Percentiles rank a stretch among this genome's conserved stretches.
Conservation (phyloP, 352 stramenopile genomes). For the Phytophthora agathidicida region DNA sequence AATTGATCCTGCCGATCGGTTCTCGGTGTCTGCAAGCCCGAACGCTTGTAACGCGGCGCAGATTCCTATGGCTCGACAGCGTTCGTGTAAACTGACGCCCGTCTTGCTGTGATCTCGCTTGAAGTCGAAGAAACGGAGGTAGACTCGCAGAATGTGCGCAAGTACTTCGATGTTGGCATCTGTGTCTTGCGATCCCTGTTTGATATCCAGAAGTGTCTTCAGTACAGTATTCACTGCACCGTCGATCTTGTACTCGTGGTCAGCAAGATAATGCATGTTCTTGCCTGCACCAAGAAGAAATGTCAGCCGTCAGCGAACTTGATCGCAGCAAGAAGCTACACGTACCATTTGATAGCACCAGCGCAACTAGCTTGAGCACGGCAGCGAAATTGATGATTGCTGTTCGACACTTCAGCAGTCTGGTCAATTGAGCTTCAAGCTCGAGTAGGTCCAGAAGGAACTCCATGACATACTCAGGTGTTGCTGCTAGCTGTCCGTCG, state of each 20-base stretch:
- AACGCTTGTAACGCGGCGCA: conserved; percentile 22
- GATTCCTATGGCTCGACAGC: conserved; percentile 29
- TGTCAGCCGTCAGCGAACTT: background rate
- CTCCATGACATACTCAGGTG: conserved; percentile 14
- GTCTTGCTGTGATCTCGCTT: conserved; percentile 1
- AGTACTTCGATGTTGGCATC: conserved; percentile 3
- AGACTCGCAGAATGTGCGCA: conserved; percentile 24
- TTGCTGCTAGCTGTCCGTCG: conserved; percentile 32
- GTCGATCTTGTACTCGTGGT: conserved; percentile 24
- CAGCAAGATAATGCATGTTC: conserved; percentile 20
- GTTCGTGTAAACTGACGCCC: conserved; percentile 19
- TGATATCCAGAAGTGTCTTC: conserved; percentile 4
- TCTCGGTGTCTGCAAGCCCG: background rate
- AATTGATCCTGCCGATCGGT: background rate
- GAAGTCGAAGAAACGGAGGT: conserved; percentile 29
- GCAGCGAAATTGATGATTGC: conserved; percentile 11
- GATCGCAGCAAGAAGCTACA: background rate
- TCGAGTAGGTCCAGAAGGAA: conserved; percentile 23
- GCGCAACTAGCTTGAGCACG: conserved; percentile 22
- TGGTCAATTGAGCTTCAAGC: conserved; percentile 5
- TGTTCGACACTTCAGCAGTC: background rate
- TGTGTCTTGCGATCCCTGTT: background rate
- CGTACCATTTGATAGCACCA: conserved; percentile 35
- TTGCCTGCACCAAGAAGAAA: conserved; percentile 15
- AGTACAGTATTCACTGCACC: conserved; percentile 8